Evolutionary conservation across 768 basidiomycete genomes (phyloP).

Genomic region (Suillus clintonianus): DNA sequence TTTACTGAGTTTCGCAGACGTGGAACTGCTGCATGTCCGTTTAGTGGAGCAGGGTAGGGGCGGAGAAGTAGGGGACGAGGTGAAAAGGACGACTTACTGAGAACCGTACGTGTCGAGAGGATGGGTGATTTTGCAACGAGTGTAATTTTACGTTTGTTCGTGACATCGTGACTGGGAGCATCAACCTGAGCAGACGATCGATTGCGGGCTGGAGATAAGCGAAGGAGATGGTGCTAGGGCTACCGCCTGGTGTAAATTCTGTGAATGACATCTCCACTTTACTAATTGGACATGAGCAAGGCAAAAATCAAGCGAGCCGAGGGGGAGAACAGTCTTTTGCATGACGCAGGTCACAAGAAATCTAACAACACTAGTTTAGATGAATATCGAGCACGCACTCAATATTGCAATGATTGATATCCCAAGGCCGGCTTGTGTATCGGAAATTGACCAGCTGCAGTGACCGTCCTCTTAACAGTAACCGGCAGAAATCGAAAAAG

Average conservation of each 20-base stretch:
- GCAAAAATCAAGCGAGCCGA: slow-evolving; percentile 9
- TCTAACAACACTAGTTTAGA: neutral
- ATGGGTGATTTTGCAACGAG: slow-evolving; percentile 45
- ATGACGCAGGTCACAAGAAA: neutral
- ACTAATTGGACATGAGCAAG: slow-evolving; percentile 2
- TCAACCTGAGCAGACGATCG: neutral
- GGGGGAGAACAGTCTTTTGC: neutral
- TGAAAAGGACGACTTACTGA: slow-evolving; percentile 31
- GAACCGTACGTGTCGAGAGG: slow-evolving; percentile 59
- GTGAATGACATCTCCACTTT: slow-evolving; percentile 9
- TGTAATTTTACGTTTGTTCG: slow-evolving; percentile 9
- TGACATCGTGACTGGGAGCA: neutral
- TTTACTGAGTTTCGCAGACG: slow-evolving; percentile 69
- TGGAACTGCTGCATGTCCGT: slow-evolving; percentile 79
- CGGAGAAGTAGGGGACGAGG: slow-evolving; percentile 60
- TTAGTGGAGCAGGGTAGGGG: slow-evolving; percentile 47
- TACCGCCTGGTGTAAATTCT: slow-evolving; percentile 23
- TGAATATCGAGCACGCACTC: neutral
- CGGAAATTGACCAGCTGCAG: no score
- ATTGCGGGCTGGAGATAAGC: slow-evolving; percentile 17
- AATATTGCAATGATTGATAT: neutral
- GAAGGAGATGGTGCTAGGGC: no score
- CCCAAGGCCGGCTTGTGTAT: neutral
- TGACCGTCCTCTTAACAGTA: no score
- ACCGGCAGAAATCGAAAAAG: no score